Evolutionary conservation across 768 basidiomycete genomes (phyloP), one percentile per base, ranked within the genome.

Genomic region (Naganishia randhawae): DNA sequence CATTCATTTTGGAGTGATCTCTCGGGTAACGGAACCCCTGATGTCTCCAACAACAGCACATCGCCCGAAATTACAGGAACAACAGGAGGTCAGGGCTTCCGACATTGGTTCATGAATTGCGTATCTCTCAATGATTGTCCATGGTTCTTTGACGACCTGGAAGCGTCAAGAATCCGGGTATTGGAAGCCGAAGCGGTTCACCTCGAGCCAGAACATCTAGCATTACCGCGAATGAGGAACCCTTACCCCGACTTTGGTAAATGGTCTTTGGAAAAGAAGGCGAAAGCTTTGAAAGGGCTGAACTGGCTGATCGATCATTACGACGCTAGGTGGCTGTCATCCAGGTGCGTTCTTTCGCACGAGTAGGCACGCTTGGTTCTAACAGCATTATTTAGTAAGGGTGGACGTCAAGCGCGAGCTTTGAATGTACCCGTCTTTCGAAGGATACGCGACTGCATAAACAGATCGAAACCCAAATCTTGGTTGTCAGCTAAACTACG

Each of bases 361-460:
- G 19, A 9, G 19, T 53, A 10, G 6, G 27, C 32, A 11, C 13
- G 22, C 14, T 31, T 13, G 8, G 27, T 11, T 53, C 27, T 22
- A 13, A 31, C 11, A 25, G 13, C 11, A 11, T 31, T 9, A 25
- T 31, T 53, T 53, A 29, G 19, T 7, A 25, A 53, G 51, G 32
- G 8, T 9, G 51, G 51, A 8, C 8, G 13, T 53, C 22, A 53
- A 53, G 51, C 51, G 22, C 51, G 51, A 53, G 32, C 27, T 29
- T 53, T 53, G 27, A 53, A 53, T 53, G 27, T 29, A 53, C 27
- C 27, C 27, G 51, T 53, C 27, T 53, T 53, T 31, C 27, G 27
- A 11, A 9, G 51, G 19, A 25, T 53, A 8, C 51, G 27, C 27
- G 51, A 53, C 19, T 53, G 51, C 27, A 5, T 53, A 8, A 13